Base-by-base conservation (phyloP, 2,329 filamentous ascomycete genomes). In the Rhinocladiella mackenziei region DNA sequence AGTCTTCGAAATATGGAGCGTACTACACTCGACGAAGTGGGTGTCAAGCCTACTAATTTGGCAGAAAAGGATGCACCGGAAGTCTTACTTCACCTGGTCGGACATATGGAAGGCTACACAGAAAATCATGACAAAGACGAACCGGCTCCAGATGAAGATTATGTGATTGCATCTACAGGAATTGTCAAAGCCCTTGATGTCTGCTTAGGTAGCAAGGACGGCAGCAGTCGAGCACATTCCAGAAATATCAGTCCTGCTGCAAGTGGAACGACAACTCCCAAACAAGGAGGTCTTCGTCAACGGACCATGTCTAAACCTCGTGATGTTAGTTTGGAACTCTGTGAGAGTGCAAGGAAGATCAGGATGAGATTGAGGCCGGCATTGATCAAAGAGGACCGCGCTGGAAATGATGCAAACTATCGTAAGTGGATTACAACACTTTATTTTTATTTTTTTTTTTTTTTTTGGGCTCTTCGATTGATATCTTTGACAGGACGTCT, bases 141-240 rank as follows among this genome's bases (percentile, higher is more conserved):
- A 2, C 73, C 81, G 8, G 84, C 88, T 5, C 86, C 89, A 0
- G 88, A 95, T 54, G 85, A 94, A 46, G 88, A 96, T 63, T 97
- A 97, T 65, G 89, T 97, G 32, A 92, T 97, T 58, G 89, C 91
- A 14, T 91, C 91, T 11, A 95, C 89, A 1, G 92, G 91, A 18
- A 88, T 98, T 1, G 91, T 94, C 36, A 96, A 95, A 67, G 92
- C 92, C 3, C 73, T 98, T 33, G 83, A 87, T 41, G 94, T 94
- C 58, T 95, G 89, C 59, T 72, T 98, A 37, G 83, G 88, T 56
- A 94, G 94, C 61, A 80, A 86, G 48, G 77, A 78, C 41, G 78
- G 20, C 69, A 77, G 51, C 28, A 63, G 65, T 23, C 58, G 64
- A 50, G 52, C 55, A 9, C 63, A 53, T 20, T 61, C 60, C n/a